phyloP scores from a whole-genome alignment of 139 green algal genomes.

The Edaphochlamys debaryana region DNA sequence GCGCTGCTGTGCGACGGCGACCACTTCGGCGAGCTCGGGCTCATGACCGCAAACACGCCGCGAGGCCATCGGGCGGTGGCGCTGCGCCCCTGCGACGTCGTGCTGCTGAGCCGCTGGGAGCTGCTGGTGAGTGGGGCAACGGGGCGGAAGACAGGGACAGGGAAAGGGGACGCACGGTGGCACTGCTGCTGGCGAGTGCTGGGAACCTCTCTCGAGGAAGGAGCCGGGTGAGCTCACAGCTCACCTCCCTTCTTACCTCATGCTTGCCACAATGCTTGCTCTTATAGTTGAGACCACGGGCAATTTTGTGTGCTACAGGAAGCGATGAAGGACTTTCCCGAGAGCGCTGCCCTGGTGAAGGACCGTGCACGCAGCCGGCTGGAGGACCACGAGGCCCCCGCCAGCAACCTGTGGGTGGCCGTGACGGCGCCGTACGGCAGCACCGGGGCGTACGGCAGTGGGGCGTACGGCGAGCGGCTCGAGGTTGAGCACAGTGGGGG shows the following conservation, averaged over 20 bases:
- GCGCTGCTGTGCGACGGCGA: constrained; percentile 18
- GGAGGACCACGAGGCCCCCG: constrained; percentile 9
- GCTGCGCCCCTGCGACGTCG: neutral
- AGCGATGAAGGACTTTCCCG: constrained; percentile 30
- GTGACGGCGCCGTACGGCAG: too few species aligned
- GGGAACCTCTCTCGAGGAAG: too few species aligned
- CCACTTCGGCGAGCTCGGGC: constrained; percentile 30
- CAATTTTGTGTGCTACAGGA: neutral
- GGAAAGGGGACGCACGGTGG: too few species aligned
- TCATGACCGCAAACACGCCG: neutral
- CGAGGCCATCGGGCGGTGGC: constrained; percentile 18
- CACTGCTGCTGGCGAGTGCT: too few species aligned
- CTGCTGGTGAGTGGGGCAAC: neutral
- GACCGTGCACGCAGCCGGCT: constrained; percentile 1
- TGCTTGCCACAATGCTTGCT: too few species aligned
- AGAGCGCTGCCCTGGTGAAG: constrained; percentile 16
- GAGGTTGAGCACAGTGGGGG: too few species aligned
- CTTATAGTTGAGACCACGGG: too few species aligned
- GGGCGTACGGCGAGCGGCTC: too few species aligned
- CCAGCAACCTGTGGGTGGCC: neutral
- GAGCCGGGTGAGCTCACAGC: too few species aligned
- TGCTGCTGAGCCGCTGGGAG: constrained; percentile 20
- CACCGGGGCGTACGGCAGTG: too few species aligned
- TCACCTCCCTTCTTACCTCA: too few species aligned
- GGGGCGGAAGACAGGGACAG: too few species aligned